Base-by-base conservation (phyloP, 768 basidiomycete genomes). In the Pleurotus cornucopiae region DNA sequence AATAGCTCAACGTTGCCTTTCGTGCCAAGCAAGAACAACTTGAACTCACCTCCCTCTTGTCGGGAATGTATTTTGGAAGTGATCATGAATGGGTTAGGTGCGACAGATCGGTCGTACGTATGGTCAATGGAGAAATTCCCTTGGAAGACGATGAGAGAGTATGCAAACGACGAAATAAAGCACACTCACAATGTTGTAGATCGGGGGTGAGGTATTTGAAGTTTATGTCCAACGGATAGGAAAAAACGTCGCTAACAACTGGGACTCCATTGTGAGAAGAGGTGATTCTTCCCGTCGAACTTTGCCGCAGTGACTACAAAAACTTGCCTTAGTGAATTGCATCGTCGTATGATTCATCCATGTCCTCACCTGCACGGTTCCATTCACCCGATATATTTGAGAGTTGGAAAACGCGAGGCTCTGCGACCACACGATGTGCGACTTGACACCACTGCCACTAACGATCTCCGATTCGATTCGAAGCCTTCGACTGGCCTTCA, bases 101-200 rank as follows among this genome's bases (percentile, higher is more conserved):
- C 62, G 39, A 84, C 67, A 21, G 72, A 70, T 21, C 88, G 82
- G 47, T 81, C 68, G 63, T 89, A 91, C 0, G 84, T 84, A 62
- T 89, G 89, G 61, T 91, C 86, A 56, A 91, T 76, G 3, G 65
- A 62, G 11, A 76, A 69, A 49, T 74, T 73, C 62, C 79, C 85
- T 88, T 14, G 25, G 30, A 11, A 30, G 30, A 51, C 5, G 37
- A 51, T 40, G 20, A 49, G 23, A 49, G 23, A 7, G 39, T 5
- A 49, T 38, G 9, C 53, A 58, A 23, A 5, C 6, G 47, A 18
- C n/a, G 63, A 48, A n/a, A 13, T 25, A 7, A n/a, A 30, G 47
- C 18, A 21, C 7, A 30, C 74, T 38, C 60, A 78, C 75, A 79
- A 59, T 62, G 69, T 16, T 63, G 67, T 26, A 66, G 67, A 48